Conservation (phyloP, 75 land plant genomes). For the Isoetes taiwanensis region DNA sequence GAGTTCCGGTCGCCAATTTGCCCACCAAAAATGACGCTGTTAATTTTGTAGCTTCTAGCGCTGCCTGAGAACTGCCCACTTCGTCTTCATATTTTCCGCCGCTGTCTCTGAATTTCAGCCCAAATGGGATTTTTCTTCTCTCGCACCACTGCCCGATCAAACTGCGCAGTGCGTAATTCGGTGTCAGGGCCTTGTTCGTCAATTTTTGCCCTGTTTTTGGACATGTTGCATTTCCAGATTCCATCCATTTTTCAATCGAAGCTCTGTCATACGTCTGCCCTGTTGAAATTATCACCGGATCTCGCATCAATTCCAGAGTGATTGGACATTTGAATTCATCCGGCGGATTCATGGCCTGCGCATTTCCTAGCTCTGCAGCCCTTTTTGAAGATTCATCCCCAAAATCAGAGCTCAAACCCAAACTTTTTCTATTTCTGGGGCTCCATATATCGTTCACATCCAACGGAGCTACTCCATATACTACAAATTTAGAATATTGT, state of each 20-base stretch:
- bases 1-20: constrained; percentile 35
- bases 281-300: constrained; percentile 82
- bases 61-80: constrained; percentile 28
- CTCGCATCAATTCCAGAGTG: constrained; percentile 70
- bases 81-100: constrained; percentile 9
- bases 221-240: constrained; percentile 66
- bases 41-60: constrained; percentile 58
- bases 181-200: constrained; percentile 37
- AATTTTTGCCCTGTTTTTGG: constrained; percentile 79
- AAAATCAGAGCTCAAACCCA: background rate
- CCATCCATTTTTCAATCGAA: constrained; percentile 59
- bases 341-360: constrained; percentile 20
- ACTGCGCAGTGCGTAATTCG: constrained; percentile 55
- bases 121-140: constrained; percentile 36
- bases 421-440: no score
- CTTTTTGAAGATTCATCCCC: background rate
- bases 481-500: constrained; percentile 64
- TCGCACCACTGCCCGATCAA: constrained; percentile 77
- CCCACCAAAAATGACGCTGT: constrained; percentile 66
- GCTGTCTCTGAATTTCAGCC: constrained; percentile 13
- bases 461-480: constrained; percentile 38
- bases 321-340: constrained; percentile 85
- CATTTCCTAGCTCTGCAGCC: constrained; percentile 9
- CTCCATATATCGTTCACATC: constrained; percentile 8
- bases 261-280: constrained; percentile 87